phyloP scores from a whole-genome alignment of 2,329 filamentous ascomycete genomes.

The Coleophoma crateriformis region DNA sequence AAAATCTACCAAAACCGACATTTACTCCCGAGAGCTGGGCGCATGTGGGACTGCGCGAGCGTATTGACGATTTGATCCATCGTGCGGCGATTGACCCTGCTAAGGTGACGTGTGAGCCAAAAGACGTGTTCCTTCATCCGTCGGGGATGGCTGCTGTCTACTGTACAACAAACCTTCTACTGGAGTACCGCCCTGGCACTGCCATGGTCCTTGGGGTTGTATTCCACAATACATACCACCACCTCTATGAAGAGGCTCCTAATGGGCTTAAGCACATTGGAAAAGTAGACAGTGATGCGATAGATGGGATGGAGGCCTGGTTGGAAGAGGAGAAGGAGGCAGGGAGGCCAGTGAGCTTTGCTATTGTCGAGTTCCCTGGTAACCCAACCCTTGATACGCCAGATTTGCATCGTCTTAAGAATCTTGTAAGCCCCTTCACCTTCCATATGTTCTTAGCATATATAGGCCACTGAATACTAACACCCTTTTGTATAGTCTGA shows the following conservation, averaged over 20 bases:
- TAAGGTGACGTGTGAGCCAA: constrained; percentile 3
- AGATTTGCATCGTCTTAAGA: constrained; percentile 32
- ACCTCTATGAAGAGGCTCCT: constrained; percentile 37
- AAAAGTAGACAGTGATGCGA: constrained; percentile 31
- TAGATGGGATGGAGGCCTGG: constrained; percentile 40
- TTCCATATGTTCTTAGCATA: no score
- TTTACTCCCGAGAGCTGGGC: no score
- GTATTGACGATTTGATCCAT: no score
- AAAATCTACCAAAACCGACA: no score
- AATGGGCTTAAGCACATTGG: constrained; percentile 42
- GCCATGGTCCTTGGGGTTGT: constrained; percentile 43
- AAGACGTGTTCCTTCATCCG: constrained; percentile 47
- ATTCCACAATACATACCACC: constrained; percentile 44
- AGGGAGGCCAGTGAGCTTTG: constrained; percentile 36
- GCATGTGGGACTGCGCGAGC: no score
- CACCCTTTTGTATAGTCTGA: constrained; percentile 17
- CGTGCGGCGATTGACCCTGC: no score
- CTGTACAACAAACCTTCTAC: constrained; percentile 32
- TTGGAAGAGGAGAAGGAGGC: constrained; percentile 26
- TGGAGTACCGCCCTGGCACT: constrained; percentile 26
- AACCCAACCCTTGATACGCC: constrained; percentile 39
- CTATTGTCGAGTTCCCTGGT: constrained; percentile 44
- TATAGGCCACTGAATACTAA: no score
- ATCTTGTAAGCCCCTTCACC: constrained; percentile 23
- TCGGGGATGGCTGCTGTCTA: constrained; percentile 50